These are phyloP conservation scores for Barbatosphaeria neglecta DNA, from an alignment of 495 filamentous ascomycete genomes.

Conservation along the genomic window DNA sequence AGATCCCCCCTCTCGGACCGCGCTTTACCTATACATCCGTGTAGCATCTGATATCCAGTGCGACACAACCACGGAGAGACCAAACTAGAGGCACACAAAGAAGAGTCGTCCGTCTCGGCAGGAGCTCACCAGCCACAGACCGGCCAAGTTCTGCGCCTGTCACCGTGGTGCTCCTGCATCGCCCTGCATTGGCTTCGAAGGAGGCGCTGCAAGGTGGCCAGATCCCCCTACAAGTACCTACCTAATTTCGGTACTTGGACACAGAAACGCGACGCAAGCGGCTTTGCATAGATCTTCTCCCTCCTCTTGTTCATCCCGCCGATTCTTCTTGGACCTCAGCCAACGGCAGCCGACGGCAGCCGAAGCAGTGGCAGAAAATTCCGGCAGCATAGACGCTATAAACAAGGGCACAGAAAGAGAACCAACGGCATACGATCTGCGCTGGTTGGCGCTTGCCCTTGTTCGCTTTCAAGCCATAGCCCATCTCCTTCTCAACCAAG, in stretches of 20 bases:
- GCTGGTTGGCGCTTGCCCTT: not conserved
- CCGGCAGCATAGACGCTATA: not conserved
- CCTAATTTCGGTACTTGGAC: not conserved
- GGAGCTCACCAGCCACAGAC: not conserved
- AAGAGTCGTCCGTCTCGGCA: not conserved
- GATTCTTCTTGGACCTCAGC: too few relatives aligned
- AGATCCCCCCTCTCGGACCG: not conserved
- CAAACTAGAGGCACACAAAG: not conserved
- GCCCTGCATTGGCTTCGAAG: not conserved
- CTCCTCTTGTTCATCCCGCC: not conserved
- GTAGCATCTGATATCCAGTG: not conserved
- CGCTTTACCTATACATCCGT: not conserved
- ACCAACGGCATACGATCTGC: not conserved
- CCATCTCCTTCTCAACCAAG: not conserved
- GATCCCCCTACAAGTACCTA: too few relatives aligned
- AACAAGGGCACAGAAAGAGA: not conserved
- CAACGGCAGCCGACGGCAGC: conserved; percentile 2
- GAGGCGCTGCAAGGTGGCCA: not conserved
- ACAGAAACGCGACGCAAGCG: not conserved
- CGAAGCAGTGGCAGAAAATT: conserved; percentile 6
- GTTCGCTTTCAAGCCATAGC: conserved; percentile 1
- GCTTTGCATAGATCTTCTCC: too few relatives aligned
- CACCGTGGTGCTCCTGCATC: not conserved
- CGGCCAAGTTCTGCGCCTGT: not conserved
- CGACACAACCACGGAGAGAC: not conserved